Base-by-base conservation (phyloP, 345 rosid species). In the Brassica juncea region DNA sequence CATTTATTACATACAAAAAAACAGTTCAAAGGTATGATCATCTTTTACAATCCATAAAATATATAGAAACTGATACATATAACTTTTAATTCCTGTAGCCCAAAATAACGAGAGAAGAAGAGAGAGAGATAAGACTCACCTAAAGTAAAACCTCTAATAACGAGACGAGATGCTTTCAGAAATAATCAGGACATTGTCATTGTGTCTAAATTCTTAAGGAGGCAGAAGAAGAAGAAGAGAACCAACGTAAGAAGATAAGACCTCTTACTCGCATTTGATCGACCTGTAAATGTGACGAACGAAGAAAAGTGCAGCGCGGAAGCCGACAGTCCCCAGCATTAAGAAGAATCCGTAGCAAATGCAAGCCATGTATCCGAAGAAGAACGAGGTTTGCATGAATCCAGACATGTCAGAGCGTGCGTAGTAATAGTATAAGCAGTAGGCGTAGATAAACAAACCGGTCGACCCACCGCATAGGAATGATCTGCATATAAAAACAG, bases 361-460 rank as follows among this genome's bases (percentile, higher is more conserved):
- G 85, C 94, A 92, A 59, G 93, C 93, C 97, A 92, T 90, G 84
- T 92, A 92, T 6, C 93, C 93, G 57, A 90, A 92, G 89, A 90
- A 92, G 82, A 90, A 92, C 0, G 97, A 89, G 28, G 93, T 90
- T 83, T 92, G 93, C 95, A 92, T 90, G 80, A 92, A 90, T 34
- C 97, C 97, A 0, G 97, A 92, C 95, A 90, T 89, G 71, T 90
- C 92, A 2, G 95, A 90, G 55, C 92, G 78, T 1, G 97, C 94
- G 72, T 87, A 79, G 86, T 89, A 90, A 44, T 68, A 90, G 70
- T 91, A 89, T 81, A 89, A 78, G 86, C 97, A 91, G 84, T 90
- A 91, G 0, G 87, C 92, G 62, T 89, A 90, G 62, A 90, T 87
- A 21, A 90, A 91, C 52, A 85, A 75, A 64, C 97, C 92, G 4